Evolutionary conservation across 75 land plant species (phyloP), one percentile per base, ranked within the genome.

Genomic region (Pseudotsuga menziesii): DNA sequence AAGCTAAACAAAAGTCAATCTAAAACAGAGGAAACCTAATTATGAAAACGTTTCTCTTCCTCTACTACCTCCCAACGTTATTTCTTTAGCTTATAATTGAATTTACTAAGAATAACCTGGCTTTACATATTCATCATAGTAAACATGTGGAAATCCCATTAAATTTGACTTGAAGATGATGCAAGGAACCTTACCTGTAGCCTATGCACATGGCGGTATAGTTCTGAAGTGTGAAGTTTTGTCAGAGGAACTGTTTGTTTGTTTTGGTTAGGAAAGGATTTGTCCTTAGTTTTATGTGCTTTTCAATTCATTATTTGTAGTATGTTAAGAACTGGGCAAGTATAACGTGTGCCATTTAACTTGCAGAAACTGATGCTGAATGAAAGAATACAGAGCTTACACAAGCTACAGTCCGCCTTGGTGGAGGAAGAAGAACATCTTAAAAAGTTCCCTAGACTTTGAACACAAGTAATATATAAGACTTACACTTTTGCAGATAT

Each of bases 341-440:
- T 20, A 19, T 39, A 39, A 67, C 7, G 6, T 20, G 12, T 20
- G 22, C 72, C 48, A 39, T 67, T 39, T 67, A 41, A 41, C 48
- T 15, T 73, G 59, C 89, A 97, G 99, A 82, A 75, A 16, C 76
- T 97, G 80, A 97, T 97, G 99, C 78, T 97, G 79, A 97, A 97
- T 89, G 99, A 94, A 62, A 83, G 99, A 57, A 91, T 97, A 54
- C 87, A 85, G 73, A 89, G 79, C 75, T 71, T 92, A 59, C 73
- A 81, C 15, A 88, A 83, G 80, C 93, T 94, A 67, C 88, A 88
- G 11, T 77, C 91, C 41, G 77, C 86, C 11, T 73, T 92, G 77
- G 77, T 64, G 5, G 94, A 92, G 82, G 93, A 92, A 20, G 99
- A 94, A 77, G 95, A 92, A 17, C 75, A 86, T 78, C 80, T 97